Evolutionary conservation across 2,329 filamentous ascomycete species (phyloP).

Genomic region (Aureobasidium namibiae): DNA sequence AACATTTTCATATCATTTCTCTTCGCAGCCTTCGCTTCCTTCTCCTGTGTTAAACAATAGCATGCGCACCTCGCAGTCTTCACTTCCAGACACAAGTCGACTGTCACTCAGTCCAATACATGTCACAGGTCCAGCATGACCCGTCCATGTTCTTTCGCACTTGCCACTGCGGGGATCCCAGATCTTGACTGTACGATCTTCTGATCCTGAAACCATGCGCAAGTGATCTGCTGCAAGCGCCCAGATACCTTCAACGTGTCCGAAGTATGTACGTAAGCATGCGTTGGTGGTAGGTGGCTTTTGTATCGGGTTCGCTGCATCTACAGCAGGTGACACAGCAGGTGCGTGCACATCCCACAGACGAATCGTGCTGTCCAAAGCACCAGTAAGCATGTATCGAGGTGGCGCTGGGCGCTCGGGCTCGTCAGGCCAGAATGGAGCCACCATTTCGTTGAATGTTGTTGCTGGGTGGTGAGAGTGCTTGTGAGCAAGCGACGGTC

Average conservation of each 20-base stretch:
- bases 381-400: constrained; percentile 86
- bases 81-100: constrained; percentile 81
- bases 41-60: constrained; percentile 22
- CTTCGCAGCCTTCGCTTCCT: neutral
- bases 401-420: constrained; percentile 64
- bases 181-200: constrained; percentile 90
- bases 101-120: constrained; percentile 88
- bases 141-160: constrained; percentile 86
- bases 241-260: constrained; percentile 95
- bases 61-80: constrained; percentile 84
- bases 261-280: constrained; percentile 88
- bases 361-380: constrained; percentile 82
- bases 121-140: constrained; percentile 83
- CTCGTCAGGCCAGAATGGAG: constrained; percentile 51
- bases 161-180: constrained; percentile 91
- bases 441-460: constrained; percentile 3
- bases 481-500: constrained; percentile 12
- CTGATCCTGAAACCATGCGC: constrained; percentile 77
- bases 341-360: constrained; percentile 67
- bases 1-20: neutral
- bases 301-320: constrained; percentile 1
- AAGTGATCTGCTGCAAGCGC: constrained; percentile 81
- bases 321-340: neutral
- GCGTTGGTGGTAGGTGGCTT: constrained; percentile 51
- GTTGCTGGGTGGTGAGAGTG: constrained; percentile 13